phyloP scores from a whole-genome alignment of 2,329 filamentous ascomycete species.

The Colletotrichum sp. region DNA sequence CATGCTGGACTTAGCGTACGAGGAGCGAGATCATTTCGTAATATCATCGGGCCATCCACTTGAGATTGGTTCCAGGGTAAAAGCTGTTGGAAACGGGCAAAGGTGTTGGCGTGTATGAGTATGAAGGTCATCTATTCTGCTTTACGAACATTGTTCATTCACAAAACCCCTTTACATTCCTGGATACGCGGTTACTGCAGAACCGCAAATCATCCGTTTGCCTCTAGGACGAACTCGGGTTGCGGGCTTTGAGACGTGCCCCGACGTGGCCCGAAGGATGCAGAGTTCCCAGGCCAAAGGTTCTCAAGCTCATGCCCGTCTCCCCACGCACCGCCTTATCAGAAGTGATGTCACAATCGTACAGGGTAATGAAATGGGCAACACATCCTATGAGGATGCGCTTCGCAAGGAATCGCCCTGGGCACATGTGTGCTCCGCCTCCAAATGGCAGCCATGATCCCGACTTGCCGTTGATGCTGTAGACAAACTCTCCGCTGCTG shows the following conservation, averaged over 20 bases:
- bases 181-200: background rate
- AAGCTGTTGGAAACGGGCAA: constrained; percentile 48
- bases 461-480: background rate
- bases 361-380: background rate
- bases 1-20: constrained; percentile 54
- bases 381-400: background rate
- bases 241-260: background rate
- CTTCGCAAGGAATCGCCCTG: background rate
- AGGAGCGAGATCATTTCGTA: constrained; percentile 55
- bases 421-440: background rate
- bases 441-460: background rate
- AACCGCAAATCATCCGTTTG: background rate
- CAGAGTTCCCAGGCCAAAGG: background rate
- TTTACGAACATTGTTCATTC: background rate
- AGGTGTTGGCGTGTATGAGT: background rate
- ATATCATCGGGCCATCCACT: constrained; percentile 70
- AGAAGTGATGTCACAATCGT: background rate
- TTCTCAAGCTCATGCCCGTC: background rate
- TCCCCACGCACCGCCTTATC: background rate
- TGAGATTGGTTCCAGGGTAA: constrained; percentile 60
- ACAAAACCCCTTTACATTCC: background rate
- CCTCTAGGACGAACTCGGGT: background rate
- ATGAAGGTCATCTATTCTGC: background rate
- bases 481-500: background rate
- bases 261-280: background rate